A percentile compares a stretch with the other conserved stretches of the same genome.
These are phyloP conservation scores for Euphorbia peplus DNA, from an alignment of 345 rosid species.

Conservation along the genomic window DNA sequence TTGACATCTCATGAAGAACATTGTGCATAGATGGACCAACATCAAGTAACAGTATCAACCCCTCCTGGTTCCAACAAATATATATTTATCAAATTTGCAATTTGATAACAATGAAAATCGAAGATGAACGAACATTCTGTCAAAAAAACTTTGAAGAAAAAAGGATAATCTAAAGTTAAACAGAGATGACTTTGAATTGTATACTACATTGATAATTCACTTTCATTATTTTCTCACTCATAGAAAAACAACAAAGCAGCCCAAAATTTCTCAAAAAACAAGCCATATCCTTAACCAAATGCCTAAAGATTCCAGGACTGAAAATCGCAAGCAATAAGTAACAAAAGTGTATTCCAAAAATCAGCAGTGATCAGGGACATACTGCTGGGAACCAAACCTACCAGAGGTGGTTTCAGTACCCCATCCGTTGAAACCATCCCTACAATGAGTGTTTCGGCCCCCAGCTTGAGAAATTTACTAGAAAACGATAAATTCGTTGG, in stretches of 20 bases:
- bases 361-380: neutral
- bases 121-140: neutral
- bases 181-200: neutral
- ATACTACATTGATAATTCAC: neutral
- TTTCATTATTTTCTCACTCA: neutral
- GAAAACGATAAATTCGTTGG: no score
- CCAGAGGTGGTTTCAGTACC: no score
- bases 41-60: conserved; percentile 69
- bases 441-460: no score
- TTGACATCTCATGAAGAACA: conserved; percentile 60
- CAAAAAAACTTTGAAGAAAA: neutral
- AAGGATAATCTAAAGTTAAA: neutral
- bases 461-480: no score
- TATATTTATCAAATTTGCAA: neutral
- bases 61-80: conserved; percentile 48
- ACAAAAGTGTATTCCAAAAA: neutral
- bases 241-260: neutral
- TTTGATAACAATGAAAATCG: no score
- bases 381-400: no score
- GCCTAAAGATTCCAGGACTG: neutral
- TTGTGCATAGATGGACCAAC: conserved; percentile 81
- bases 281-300: neutral
- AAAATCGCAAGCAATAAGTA: neutral
- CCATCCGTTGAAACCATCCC: no score
- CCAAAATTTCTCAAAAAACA: neutral